phyloP scores from a whole-genome alignment of 1,284 basidiomycete species.

The Fistulina hepatica region DNA sequence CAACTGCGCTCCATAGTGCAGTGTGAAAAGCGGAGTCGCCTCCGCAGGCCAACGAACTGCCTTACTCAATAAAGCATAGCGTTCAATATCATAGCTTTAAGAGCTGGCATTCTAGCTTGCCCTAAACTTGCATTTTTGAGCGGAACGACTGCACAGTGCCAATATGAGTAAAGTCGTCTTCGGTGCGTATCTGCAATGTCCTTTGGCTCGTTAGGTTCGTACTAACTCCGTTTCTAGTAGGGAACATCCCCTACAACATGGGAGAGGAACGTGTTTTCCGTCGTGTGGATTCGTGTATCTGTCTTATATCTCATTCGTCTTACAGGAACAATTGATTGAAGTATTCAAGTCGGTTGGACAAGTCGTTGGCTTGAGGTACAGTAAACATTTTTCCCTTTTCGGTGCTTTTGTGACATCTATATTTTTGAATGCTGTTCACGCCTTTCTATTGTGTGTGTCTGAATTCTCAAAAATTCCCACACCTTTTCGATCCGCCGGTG shows the following conservation, averaged over 20 bases:
- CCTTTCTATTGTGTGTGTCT: no score
- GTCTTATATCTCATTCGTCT: conserved; percentile 3
- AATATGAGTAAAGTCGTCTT: conserved; percentile 44
- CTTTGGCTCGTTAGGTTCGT: neutral
- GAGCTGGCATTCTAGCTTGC: neutral
- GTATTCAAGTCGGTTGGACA: conserved; percentile 82
- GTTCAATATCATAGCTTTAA: no score
- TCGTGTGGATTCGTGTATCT: neutral
- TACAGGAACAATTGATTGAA: conserved; percentile 67
- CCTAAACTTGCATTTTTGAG: no score
- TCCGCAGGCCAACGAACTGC: no score
- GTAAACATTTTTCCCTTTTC: no score
- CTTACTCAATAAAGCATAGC: no score
- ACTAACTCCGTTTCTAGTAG: conserved; percentile 36
- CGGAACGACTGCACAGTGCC: neutral
- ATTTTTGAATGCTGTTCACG: no score
- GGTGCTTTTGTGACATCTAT: no score
- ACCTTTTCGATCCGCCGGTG: conserved; percentile 4
- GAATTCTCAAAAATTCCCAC: no score
- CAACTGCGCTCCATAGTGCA: no score
- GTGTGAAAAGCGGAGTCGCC: no score
- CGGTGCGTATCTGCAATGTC: conserved; percentile 21
- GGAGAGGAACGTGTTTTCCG: conserved; percentile 40
- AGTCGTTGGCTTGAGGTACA: conserved; percentile 76
- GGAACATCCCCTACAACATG: conserved; percentile 83